Base-by-base conservation (phyloP, 441 rosid species). In the Gossypium schwendimanii region DNA sequence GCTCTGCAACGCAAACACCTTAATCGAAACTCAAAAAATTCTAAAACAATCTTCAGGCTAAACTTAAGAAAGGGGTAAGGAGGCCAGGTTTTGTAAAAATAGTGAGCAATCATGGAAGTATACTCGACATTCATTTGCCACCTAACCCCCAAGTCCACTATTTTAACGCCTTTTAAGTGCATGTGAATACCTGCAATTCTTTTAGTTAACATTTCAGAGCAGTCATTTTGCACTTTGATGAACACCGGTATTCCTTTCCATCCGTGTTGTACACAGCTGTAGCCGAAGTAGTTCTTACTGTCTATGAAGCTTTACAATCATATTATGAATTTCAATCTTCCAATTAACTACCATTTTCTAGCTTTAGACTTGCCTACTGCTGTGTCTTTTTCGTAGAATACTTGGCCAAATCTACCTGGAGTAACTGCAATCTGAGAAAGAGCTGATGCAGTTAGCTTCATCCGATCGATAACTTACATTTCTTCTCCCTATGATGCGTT, bases 21-120 rank as follows among this genome's bases (percentile, higher is more conserved):
- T 28, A n/a, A 8, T 53, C 15, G 41, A 49, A 66, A 24, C 70
- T 66, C 20, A 44, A 24, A 12, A n/a, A 61, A 33, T 55, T 28
- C 59, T 15, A 28, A 50, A 33, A 50, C 36, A 68, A 15, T 15
- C 60, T 50, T 52, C 47, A 8, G 17, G 26, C 60, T 52, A 28
- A 50, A 67, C 60, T 36, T 28, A 26, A 67, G 31, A 26, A 24
- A 66, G 0, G 6, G 59, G 23, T 49, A 52, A 10, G 28, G 20
- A 23, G 7, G 53, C 11, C 15, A 68, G 60, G 17, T 55, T 50
- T 5, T 68, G 33, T 31, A 55, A 50, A 24, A 52, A 28, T 28
- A 50, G 39, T 68, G 71, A 50, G 60, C 71, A 26, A 68, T 52
- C 45, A 63, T 63, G 68, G 50, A 39, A 63, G 10, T 28, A 1